Evolutionary conservation across 2,329 filamentous ascomycete species (phyloP).

Genomic region (Trichoderma arundinaceum): DNA sequence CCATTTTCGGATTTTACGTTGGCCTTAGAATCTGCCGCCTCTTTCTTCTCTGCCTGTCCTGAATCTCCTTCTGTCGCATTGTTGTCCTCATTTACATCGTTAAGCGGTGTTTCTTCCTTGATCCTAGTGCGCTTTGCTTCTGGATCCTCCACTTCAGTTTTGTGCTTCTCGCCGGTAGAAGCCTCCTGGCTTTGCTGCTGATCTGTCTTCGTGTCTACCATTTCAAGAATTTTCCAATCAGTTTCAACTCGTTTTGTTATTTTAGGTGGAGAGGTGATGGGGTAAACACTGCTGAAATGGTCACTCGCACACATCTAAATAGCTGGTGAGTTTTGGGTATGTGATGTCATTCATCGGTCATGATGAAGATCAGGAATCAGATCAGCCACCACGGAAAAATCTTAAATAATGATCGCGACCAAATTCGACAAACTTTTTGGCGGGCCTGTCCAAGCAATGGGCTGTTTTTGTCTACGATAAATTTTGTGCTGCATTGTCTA

Average conservation of each 20-base stretch:
- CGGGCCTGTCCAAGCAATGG: neutral
- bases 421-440: neutral
- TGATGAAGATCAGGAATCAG: conserved; percentile 2
- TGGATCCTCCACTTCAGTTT: conserved; percentile 38
- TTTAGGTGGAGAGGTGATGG: neutral
- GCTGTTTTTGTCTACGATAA: neutral
- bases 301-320: neutral
- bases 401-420: neutral
- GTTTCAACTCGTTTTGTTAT: neutral
- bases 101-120: conserved; percentile 33
- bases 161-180: conserved; percentile 40
- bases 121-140: conserved; percentile 40
- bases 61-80: too few relatives aligned
- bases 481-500: too few relatives aligned
- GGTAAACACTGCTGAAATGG: neutral
- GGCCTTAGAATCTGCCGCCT: conserved; percentile 12
- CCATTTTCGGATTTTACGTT: neutral
- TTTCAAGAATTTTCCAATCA: neutral
- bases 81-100: neutral
- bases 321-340: conserved; percentile 15
- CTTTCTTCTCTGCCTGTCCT: neutral
- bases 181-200: neutral
- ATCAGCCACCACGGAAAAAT: conserved; percentile 3
- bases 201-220: conserved; percentile 3
- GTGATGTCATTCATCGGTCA: conserved; percentile 39